Evolutionary conservation across 495 filamentous ascomycete species (phyloP).

Genomic region (Tuber calosporum): DNA sequence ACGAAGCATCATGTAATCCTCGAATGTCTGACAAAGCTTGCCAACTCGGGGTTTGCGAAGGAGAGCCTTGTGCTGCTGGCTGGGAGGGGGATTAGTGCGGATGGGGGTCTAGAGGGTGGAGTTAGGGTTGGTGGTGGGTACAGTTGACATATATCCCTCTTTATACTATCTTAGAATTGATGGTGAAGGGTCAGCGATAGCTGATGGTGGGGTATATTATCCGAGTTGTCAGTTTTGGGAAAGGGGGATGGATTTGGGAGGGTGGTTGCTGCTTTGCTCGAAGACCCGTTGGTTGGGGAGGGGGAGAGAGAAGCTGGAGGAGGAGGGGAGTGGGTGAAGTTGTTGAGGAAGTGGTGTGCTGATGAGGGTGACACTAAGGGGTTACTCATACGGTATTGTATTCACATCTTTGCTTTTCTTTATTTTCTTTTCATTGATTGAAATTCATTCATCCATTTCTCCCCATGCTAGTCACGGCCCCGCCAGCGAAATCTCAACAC

Average conservation of each 20-base stretch:
- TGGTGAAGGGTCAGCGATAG: neutral
- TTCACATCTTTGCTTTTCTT: neutral
- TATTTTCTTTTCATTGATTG: conserved; percentile 5
- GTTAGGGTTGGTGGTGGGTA: conserved; percentile 61
- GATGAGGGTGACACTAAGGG: conserved; percentile 47
- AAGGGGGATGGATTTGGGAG: conserved; percentile 47
- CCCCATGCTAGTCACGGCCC: conserved; percentile 18
- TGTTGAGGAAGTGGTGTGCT: conserved; percentile 34
- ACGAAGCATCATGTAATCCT: neutral
- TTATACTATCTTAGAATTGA: neutral
- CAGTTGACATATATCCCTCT: neutral
- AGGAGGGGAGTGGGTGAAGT: conserved; percentile 49
- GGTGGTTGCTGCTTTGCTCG: conserved; percentile 63
- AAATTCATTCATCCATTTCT: neutral
- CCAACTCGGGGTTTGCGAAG: conserved; percentile 11
- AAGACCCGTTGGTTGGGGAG: conserved; percentile 63
- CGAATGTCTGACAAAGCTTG: conserved; percentile 9
- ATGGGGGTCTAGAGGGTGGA: conserved; percentile 55
- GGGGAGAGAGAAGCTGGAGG: conserved; percentile 59
- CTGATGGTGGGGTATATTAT: conserved; percentile 2
- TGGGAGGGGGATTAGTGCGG: conserved; percentile 54
- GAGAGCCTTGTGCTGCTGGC: conserved; percentile 64
- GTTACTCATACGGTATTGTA: conserved; percentile 53
- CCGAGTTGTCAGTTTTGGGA: conserved; percentile 20
- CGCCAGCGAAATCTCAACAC: conserved; percentile 19